Conservation (phyloP, 2,329 filamentous ascomycete species). For the Colletotrichum somersetense region DNA sequence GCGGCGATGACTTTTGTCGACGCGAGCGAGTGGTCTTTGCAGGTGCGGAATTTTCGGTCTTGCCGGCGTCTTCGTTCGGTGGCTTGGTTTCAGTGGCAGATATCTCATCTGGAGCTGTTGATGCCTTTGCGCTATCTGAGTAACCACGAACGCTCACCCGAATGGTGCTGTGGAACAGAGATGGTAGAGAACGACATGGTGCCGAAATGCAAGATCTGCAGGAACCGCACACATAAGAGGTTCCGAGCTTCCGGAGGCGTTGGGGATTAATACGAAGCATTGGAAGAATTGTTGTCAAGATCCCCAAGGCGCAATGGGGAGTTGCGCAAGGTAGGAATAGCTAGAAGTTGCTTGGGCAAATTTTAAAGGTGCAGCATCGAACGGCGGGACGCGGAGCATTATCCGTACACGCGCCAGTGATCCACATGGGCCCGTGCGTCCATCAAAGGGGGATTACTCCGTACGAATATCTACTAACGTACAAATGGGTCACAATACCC, state of each 20-base stretch:
- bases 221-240: constrained; percentile 48
- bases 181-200: constrained; percentile 21
- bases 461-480: neutral
- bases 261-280: constrained; percentile 52
- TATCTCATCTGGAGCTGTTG: constrained; percentile 4
- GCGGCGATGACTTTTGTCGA: neutral
- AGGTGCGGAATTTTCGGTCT: neutral
- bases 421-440: constrained; percentile 16
- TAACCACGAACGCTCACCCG: constrained; percentile 20
- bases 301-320: constrained; percentile 21
- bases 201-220: constrained; percentile 38
- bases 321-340: neutral
- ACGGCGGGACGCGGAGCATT: constrained; percentile 18
- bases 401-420: constrained; percentile 15
- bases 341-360: neutral
- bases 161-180: constrained; percentile 6
- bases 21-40: neutral
- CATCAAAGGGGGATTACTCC: neutral
- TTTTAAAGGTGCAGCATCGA: constrained; percentile 5
- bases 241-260: constrained; percentile 46
- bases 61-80: neutral
- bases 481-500: neutral
- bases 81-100: no score
- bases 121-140: constrained; percentile 3
- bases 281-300: constrained; percentile 40